Evolutionary conservation across 163 green algal species (phyloP), one percentile per base, ranked within the genome.

Genomic region (Chlamydomonas reinhardtii): DNA sequence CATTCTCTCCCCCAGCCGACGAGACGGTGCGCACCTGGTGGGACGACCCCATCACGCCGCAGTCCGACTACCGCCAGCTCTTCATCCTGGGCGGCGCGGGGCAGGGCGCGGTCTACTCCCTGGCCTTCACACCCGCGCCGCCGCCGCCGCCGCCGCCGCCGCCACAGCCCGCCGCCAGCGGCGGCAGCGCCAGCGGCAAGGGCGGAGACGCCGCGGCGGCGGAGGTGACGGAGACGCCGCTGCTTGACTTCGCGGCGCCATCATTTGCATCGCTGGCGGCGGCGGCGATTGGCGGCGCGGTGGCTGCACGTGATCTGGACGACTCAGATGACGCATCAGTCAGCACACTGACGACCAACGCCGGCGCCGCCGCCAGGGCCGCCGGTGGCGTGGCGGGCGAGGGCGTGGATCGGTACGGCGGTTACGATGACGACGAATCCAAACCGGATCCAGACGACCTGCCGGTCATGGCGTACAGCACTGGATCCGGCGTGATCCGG

Each of bases 11-110:
- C 35, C 31, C 70, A 86, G 81, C 56, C 14, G 81, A 87, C 71
- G 81, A 80, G 70, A 81, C 81, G 2, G 52, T 87, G 0, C 81
- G 81, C 52, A 74, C 27, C 37, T 87, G 81, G 81, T 87, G 81
- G 70, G 70, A 87, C 37, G 81, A 87, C 59, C 70, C 81, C 71
- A 87, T 81, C 59, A 87, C 81, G 6, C 70, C 81, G 14, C 81
- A 87, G 56, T 87, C 81, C 73, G 81, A 87, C 71, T 87, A 81
- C 81, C 81, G 81, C 37, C 81, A 87, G 81, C 31, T 81, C 4
- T 73, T 87, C 71, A 87, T 87, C 71, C 81, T 87, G 17, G 81
- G 81, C 71, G 81, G 81, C 16, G 52, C 35, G 1, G 81, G 81
- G 15, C 56, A 80, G 37, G 81, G 81, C 59, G 59, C 31, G 35